Evolutionary conservation across 2,329 filamentous ascomycete species (phyloP).

Genomic region (Talaromyces sp.): DNA sequence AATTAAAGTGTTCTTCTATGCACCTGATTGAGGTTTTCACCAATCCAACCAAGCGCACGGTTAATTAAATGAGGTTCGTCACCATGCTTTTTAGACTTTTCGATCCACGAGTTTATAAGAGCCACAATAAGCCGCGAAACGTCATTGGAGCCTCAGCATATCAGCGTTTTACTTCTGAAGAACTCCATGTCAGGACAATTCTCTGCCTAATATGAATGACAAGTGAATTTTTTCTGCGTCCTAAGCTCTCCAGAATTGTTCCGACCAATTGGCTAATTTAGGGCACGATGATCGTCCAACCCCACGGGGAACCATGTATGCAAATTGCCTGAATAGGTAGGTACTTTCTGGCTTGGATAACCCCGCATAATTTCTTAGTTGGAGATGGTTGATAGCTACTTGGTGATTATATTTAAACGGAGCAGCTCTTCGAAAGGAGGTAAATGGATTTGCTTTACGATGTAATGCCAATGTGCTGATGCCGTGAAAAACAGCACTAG

Average conservation of each 20-base stretch:
- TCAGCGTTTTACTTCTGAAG: not conserved
- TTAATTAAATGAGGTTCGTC: not conserved
- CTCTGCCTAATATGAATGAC: not conserved
- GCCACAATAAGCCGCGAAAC: not conserved
- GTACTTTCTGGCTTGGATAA: not conserved
- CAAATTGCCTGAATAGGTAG: not conserved
- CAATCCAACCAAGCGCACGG: not conserved
- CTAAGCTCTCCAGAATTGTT: not conserved
- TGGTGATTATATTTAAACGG: not conserved
- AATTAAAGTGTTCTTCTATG: not conserved
- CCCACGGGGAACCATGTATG: not conserved
- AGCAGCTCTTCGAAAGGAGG: not conserved
- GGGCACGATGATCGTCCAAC: not conserved
- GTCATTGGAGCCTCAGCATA: not conserved
- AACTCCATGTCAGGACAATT: not conserved
- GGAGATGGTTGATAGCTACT: not conserved
- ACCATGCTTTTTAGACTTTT: not conserved
- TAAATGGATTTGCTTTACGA: no score
- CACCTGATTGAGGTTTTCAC: not conserved
- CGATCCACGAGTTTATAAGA: not conserved
- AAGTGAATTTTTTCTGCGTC: not conserved
- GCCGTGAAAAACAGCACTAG: not conserved
- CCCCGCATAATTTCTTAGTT: not conserved
- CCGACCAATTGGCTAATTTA: not conserved
- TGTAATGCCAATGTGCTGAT: not conserved